Base-by-base conservation (phyloP, 2,329 filamentous ascomycete species). In the Curvularia sp. region DNA sequence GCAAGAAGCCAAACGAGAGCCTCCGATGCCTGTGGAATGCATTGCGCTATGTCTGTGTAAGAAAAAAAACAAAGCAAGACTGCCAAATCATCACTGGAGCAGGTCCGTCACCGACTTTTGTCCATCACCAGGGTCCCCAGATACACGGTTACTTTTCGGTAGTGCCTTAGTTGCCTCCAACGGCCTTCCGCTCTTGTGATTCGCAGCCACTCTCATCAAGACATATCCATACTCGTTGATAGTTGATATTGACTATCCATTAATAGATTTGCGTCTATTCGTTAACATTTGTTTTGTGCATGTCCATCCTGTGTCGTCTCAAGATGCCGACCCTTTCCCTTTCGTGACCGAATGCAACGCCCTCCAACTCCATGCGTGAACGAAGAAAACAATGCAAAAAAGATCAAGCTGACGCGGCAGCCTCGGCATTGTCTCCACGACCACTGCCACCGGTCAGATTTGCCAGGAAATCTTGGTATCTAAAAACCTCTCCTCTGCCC, bases 391-490 rank as follows among this genome's bases (percentile, higher is more conserved):
- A 44, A 26, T 8, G 4, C 15, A 2, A 1, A 20, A 30, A 1
- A 28, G 8, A 18, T 9, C 44, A 58, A 6, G 51, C 55, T 12
- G 28, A 30, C 18, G 43, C 42, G 24, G 47, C 31, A n/a, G 49
- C 33, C 7, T 55, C 60, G 9, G 66, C 68, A 56, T 71, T 70
- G 44, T 72, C 70, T 0, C 60, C 67, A 5, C 63, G 70, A 20
- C 49, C 47, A 4, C 71, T 75, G 30, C 77, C 78, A 8, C 80
- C 80, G 2, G 73, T 77, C 18, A 82, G 61, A 60, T 68, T 79
- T 0, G 78, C 85, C 63, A 98, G 92, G 79, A 98, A 98, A 58
- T 99, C 95, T 62, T 92, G 88, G 75, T 98, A 99, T 71, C 88
- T 87, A 78, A 99, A 98, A 0, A 98, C 93, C 60, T 98, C 94